Conservation (phyloP, 192 early-diverging fungal genomes). For the Thoreauomyces humboldtii region DNA sequence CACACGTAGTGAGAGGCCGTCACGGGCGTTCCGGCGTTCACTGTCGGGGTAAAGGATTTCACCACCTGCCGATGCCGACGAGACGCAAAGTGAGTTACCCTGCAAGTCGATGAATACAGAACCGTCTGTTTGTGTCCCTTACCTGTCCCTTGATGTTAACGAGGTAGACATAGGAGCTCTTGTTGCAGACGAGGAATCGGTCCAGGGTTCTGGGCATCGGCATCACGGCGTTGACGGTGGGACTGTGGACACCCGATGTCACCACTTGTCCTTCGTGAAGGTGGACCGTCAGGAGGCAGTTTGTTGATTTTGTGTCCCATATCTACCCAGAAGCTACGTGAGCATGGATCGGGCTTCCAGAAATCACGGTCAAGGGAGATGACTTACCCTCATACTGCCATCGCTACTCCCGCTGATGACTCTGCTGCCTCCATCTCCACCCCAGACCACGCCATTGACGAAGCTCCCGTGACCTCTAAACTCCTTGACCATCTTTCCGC, state of each 20-base stretch:
- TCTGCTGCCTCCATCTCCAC: constrained; percentile 61
- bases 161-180: constrained; percentile 70
- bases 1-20: constrained; percentile 47
- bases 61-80: no score
- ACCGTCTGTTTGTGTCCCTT: no score
- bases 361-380: no score
- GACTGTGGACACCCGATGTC: constrained; percentile 34
- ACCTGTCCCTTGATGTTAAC: constrained; percentile 62
- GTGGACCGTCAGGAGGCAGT: constrained; percentile 61
- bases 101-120: no score
- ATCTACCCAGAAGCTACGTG: constrained; percentile 60
- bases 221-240: constrained; percentile 56
- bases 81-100: no score
- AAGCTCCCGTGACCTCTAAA: constrained; percentile 89
- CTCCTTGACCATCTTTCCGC: constrained; percentile 87
- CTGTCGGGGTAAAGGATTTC: not conserved
- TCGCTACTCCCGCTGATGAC: constrained; percentile 83
- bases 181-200: constrained; percentile 76
- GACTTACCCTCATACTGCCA: no score
- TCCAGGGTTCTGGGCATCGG: constrained; percentile 62
- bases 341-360: not conserved
- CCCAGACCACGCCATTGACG: constrained; percentile 78
- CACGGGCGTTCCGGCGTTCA: not conserved
- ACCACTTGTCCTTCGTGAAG: constrained; percentile 57
- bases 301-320: constrained; percentile 82